These are phyloP conservation scores for Coniella vitis DNA, from an alignment of 2,329 filamentous ascomycete species.

Conservation along the genomic window DNA sequence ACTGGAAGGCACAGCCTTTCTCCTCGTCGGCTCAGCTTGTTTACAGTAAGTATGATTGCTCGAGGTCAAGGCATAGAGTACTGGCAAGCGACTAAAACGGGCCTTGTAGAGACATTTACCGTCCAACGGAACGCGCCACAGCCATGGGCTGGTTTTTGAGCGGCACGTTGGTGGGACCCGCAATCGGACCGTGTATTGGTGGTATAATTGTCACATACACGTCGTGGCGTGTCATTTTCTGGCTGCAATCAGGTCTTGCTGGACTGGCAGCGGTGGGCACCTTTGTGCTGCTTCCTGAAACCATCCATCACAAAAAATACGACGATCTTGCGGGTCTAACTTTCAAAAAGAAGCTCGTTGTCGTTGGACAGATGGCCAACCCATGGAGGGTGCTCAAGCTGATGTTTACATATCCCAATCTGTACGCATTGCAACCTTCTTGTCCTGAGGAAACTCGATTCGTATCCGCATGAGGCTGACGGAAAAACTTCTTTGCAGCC, in stretches of 20 bases:
- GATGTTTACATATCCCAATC: constrained; percentile 54
- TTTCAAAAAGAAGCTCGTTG: constrained; percentile 33
- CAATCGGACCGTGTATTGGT: constrained; percentile 56
- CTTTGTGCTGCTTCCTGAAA: constrained; percentile 59
- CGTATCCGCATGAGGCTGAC: background rate
- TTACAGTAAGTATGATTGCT: constrained; percentile 37
- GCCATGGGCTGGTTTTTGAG: constrained; percentile 60
- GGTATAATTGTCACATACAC: constrained; percentile 64
- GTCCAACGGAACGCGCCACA: constrained; percentile 56
- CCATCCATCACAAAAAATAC: constrained; percentile 52
- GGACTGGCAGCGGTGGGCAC: constrained; percentile 49
- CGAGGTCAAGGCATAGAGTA: background rate
- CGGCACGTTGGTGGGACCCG: constrained; percentile 60
- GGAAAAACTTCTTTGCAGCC: constrained; percentile 12
- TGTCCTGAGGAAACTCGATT: too few species aligned
- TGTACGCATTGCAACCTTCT: constrained; percentile 1
- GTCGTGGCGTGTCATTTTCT: constrained; percentile 64
- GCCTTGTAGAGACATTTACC: constrained; percentile 40
- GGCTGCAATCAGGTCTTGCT: constrained; percentile 58
- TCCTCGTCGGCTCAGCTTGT: constrained; percentile 59
- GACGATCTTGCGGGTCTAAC: constrained; percentile 47
- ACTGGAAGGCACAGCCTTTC: constrained; percentile 62
- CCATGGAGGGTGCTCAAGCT: constrained; percentile 51
- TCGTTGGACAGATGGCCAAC: constrained; percentile 53
- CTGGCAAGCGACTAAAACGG: background rate